Base-by-base conservation (phyloP, 257 asterid species). In the Rubia yunnanensis region DNA sequence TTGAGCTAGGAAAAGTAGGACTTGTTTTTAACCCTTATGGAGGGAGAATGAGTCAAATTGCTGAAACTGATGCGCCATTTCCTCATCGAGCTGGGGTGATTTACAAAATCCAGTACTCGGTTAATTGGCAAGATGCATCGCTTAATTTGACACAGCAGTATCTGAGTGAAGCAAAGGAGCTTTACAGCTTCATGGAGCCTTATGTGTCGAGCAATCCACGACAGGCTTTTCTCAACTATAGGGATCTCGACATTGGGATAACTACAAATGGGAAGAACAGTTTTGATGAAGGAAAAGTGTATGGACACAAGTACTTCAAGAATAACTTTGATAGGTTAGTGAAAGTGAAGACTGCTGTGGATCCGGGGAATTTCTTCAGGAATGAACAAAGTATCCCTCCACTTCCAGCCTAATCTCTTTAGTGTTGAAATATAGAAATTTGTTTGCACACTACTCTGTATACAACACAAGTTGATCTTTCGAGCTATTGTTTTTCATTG, bases 221-320 rank as follows among this genome's bases (percentile, higher is more conserved):
- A 52, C 74, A 77, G 32, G 75, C 85, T 0, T 82, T 66, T 67
- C 74, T 82, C 23, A 79, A 79, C 28, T 82, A 82, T 23, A 67
- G 85, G 54, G 87, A 82, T 23, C 53, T 82, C 9, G 87, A 82
- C 23, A 73, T 82, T 24, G 78, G 80, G 7, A 22, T 56, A 7
- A 72, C 62, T 13, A 3, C 41, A 36, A 56, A 78, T 4, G 80
- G 78, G 0, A 7, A 23, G 0, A 35, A 69, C 1, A 69, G 70
- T 46, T 78, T 68, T 39, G 5, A 23, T 7, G 71, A 72, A 68
- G 80, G 70, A 0, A 30, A 30, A 17, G 20, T 8, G 32, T 74
- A 70, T 64, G 85, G 85, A 35, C 20, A 17, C 2, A 80, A 57
- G 66, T 80, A 80, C 52, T 80, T 68, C 59, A 76, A 70, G 35